Evolutionary conservation across 1,284 basidiomycete genomes (phyloP).

Genomic region (Ganoderma sp.): DNA sequence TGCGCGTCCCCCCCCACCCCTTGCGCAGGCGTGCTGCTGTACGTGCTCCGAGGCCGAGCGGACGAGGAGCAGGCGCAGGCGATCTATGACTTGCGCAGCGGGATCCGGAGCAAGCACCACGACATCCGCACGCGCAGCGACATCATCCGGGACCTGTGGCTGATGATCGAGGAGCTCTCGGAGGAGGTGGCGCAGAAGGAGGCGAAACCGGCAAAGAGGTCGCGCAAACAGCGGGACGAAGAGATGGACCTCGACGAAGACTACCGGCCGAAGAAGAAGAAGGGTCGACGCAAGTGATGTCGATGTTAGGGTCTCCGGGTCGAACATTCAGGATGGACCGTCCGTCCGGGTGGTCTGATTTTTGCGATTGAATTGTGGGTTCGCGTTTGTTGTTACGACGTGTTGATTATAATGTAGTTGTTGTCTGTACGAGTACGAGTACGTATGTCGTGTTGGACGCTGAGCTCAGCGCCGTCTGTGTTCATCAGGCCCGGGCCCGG

Average conservation of each 20-base stretch:
- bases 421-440: not conserved
- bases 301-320: not conserved
- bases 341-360: not conserved
- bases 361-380: not conserved
- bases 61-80: conserved; percentile 55
- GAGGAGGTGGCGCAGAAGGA: conserved; percentile 14
- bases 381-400: not conserved
- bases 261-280: conserved; percentile 3
- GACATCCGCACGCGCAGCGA: conserved; percentile 66
- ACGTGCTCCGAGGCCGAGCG: conserved; percentile 48
- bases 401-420: not conserved
- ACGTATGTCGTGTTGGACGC: not conserved
- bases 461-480: not conserved
- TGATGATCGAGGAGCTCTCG: conserved; percentile 49
- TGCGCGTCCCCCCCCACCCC: too few species aligned
- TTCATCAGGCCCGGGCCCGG: not conserved
- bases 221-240: conserved; percentile 25
- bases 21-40: conserved; percentile 61
- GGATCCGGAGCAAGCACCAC: conserved; percentile 56
- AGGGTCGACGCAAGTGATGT: conserved; percentile 4
- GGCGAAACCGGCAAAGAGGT: conserved; percentile 23
- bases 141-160: conserved; percentile 62
- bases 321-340: not conserved
- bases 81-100: conserved; percentile 57
- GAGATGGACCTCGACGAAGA: conserved; percentile 25